Base-by-base conservation (phyloP, 805 yeast genomes). In the Groenewaldozyma tartarivorans region DNA sequence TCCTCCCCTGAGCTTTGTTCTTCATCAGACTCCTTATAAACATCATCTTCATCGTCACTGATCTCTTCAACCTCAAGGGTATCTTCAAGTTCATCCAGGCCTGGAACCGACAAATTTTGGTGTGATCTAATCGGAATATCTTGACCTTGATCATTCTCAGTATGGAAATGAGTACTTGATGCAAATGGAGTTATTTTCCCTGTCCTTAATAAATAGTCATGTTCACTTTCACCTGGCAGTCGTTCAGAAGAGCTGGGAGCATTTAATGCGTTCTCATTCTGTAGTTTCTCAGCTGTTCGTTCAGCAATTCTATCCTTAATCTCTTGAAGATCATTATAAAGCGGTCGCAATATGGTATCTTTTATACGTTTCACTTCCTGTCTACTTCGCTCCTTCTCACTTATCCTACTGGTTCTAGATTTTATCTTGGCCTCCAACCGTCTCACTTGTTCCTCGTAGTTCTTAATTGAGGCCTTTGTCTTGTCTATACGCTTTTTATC, bases 151-250 rank as follows among this genome's bases (percentile, higher is more conserved):
- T 20, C 20, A 27, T n/a, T 40, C 19, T 16, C 24, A 9, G 41
- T 47, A 32, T 20, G 39, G 35, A 38, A 49, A 11, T 43, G 39
- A 5, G 45, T 9, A 6, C 74, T 62, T 22, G 75, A 74, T 7
- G 96, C 94, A 66, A 92, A 92, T 0, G 97, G 97, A 0, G 98
- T 92, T 42, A 87, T 75, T 57, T 86, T 79, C 21, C 98, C 98
- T 0, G 90, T 88, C 48, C 98, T 69, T 0, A 92, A 74, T 45
- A 92, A 66, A 54, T 61, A 88, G 38, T 88, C 96, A 42, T 75
- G 75, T 53, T 81, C 82, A 0, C 86, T 62, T 54, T 92, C 97
- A n/a, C 74, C 82, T 0, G 81, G 76, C 4, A 72, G 65, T 47
- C 69, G 66, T n/a, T 51, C 47, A 1, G 50, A 44, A 1, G 36